A percentile compares a stretch with the other conserved stretches of the same genome.
Conservation (phyloP, 306 rosid genomes). For the Alnus rubra region DNA sequence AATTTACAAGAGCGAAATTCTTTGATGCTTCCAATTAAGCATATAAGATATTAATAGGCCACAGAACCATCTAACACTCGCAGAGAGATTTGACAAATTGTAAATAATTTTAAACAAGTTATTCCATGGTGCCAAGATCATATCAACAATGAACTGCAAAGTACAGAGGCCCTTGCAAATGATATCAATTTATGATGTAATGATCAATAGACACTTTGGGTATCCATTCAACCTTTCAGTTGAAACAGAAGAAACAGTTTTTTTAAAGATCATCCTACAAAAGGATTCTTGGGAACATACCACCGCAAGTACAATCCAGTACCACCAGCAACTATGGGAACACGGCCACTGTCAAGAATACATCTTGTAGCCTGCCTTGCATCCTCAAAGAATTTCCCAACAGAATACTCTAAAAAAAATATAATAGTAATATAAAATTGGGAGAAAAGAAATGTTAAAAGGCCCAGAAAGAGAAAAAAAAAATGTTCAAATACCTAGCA, state of each 20-base stretch:
- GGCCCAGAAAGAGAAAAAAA: too few species aligned
- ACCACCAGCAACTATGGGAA: conserved; percentile 94
- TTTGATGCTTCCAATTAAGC: not conserved
- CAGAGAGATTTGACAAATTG: not conserved
- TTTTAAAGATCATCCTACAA: not conserved
- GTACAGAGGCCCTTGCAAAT: not conserved
- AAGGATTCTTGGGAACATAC: conserved; percentile 40
- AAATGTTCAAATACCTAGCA: conserved; percentile 14
- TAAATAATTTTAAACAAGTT: not conserved
- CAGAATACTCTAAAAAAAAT: conserved; percentile 84
- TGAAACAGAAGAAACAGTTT: not conserved
- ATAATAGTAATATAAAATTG: conserved; percentile 28
- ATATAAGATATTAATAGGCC: conserved; percentile 2
- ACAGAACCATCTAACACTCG: not conserved
- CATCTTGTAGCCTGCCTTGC: conserved; percentile 76
- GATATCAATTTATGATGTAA: not conserved
- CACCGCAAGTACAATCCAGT: conserved; percentile 94
- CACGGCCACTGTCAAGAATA: conserved; percentile 71
- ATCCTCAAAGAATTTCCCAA: conserved; percentile 90
- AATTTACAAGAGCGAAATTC: not conserved
- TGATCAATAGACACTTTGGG: not conserved
- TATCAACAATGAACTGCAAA: not conserved
- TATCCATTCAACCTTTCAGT: not conserved
- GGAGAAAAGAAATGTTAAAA: conserved; percentile 17
- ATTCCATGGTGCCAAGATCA: not conserved